These are phyloP conservation scores for Aspergillus olivimuriae DNA, from an alignment of 495 filamentous ascomycete genomes.

Conservation along the genomic window DNA sequence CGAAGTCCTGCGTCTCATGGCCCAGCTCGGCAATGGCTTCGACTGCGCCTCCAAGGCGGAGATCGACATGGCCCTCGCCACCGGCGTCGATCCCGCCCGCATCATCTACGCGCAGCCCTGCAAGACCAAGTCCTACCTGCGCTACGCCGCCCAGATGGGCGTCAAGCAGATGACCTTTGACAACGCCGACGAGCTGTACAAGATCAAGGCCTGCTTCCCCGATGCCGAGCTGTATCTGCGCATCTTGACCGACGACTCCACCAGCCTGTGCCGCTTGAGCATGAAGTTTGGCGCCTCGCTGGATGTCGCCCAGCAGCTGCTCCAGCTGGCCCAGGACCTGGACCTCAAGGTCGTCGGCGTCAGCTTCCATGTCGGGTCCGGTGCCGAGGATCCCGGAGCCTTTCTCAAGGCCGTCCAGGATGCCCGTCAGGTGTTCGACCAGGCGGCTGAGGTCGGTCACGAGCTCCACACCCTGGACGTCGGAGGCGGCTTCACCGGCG, in stretches of 20 bases:
- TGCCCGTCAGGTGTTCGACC: slow-evolving; percentile 83
- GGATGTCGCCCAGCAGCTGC: slow-evolving; percentile 68
- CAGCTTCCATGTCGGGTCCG: slow-evolving; percentile 96
- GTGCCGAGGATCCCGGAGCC: slow-evolving; percentile 80
- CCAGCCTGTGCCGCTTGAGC: slow-evolving; percentile 86
- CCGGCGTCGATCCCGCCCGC: slow-evolving; percentile 80
- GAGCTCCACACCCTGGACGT: slow-evolving; percentile 85
- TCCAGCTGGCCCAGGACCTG: slow-evolving; percentile 77
- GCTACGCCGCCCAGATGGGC: slow-evolving; percentile 71
- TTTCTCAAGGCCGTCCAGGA: slow-evolving; percentile 88
- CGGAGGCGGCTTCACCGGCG: slow-evolving; percentile 83
- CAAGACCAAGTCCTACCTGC: slow-evolving; percentile 97
- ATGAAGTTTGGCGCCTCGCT: slow-evolving; percentile 93
- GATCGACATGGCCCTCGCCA: slow-evolving; percentile 80
- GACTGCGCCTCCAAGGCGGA: slow-evolving; percentile 97
- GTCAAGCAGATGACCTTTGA: slow-evolving; percentile 99
- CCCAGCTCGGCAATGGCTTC: slow-evolving; percentile 85
- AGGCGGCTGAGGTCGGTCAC: slow-evolving; percentile 71
- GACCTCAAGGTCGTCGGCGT: slow-evolving; percentile 94
- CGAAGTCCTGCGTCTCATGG: slow-evolving; percentile 79
- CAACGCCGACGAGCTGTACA: slow-evolving; percentile 95
- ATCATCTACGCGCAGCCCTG: slow-evolving; percentile 99
- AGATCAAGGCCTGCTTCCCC: slow-evolving; percentile 87
- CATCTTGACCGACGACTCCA: slow-evolving; percentile 93
- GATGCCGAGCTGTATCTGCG: slow-evolving; percentile 86